Evolutionary conservation across 2,329 filamentous ascomycete genomes (phyloP), one percentile per base, ranked within the genome.

Genomic region (Ascochyta rabiei): DNA sequence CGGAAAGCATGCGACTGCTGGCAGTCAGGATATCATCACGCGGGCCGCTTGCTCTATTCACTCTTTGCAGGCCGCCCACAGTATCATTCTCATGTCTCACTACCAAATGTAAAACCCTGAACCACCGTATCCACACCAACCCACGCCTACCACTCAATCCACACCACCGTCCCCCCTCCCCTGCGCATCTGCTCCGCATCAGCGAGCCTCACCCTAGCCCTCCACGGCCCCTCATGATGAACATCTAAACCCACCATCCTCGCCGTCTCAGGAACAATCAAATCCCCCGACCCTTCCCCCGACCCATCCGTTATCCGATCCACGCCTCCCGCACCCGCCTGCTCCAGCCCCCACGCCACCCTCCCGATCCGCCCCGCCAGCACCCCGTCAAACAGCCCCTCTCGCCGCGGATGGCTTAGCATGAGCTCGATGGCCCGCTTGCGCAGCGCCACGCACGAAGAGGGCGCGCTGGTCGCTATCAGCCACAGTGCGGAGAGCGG

Each of bases 351-450:
- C 53, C 72, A 57, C 6, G 60, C 56, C 43, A 67, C 64, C 43
- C 54, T 59, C 2, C 68, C 71, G 23, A 74, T 61, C 19, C 62
- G 53, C 0, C 70, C 73, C 84, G 85, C 87, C 83, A 90, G 67
- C 80, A 89, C 1, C 83, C 87, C 65, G 84, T 80, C 38, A 74
- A 77, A 69, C 85, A 89, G 2, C 75, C 82, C 18, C 67, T 72
- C 18, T 81, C 85, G 60, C 6, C 71, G 49, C 2, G 71, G 69
- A 43, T 67, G 64, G 16, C 62, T 55, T 4, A 70, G 38, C 54
- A 73, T 62, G 19, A 73, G 46, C 0, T 51, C 54, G 8, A 71
- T 59, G 6, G 71, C 68, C 31, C 58, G 61, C 3, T 62, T 66
- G 9, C 71, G 68, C 5, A 71, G 43, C 2, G 50, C 45, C 15